A percentile compares a stretch with the other conserved stretches of the same genome.
These are phyloP conservation scores for Xylaria sp. DNA, from an alignment of 2,329 filamentous ascomycete species.

Conservation along the genomic window DNA sequence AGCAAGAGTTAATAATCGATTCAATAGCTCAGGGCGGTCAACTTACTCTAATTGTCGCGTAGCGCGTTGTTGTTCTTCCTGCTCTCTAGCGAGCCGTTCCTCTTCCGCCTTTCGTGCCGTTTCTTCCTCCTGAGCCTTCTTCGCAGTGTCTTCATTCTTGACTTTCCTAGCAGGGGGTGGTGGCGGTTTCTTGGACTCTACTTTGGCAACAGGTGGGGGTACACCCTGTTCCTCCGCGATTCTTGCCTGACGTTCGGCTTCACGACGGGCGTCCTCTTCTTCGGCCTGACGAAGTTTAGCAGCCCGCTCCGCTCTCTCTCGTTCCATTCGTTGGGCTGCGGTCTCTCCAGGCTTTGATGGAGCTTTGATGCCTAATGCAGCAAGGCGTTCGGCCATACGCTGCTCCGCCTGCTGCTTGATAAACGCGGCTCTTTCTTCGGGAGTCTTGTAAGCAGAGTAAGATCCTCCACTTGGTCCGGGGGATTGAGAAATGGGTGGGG, in stretches of 20 bases:
- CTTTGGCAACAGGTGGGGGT: constrained; percentile 66
- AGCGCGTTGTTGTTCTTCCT: constrained; percentile 78
- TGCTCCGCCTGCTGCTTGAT: constrained; percentile 98
- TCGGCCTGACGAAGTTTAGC: constrained; percentile 90
- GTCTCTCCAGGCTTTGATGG: constrained; percentile 83
- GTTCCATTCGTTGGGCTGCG: constrained; percentile 83
- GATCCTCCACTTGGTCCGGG: constrained; percentile 67
- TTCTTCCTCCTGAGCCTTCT: constrained; percentile 60
- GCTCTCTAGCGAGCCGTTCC: constrained; percentile 73
- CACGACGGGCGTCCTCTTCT: constrained; percentile 89
- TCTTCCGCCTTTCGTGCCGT: constrained; percentile 71
- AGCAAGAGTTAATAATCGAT: constrained; percentile 35
- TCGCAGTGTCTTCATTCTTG: constrained; percentile 61
- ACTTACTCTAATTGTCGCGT: constrained; percentile 86
- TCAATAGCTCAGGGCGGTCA: not conserved
- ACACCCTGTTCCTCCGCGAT: constrained; percentile 79
- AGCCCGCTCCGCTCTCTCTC: constrained; percentile 86
- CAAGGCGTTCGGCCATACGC: constrained; percentile 94
- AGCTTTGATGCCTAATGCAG: constrained; percentile 89
- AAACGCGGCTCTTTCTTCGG: constrained; percentile 92
- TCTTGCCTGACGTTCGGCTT: constrained; percentile 85
- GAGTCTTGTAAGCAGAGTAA: constrained; percentile 86
- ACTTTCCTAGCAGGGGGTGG: constrained; percentile 82
- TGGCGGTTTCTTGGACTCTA: constrained; percentile 71
- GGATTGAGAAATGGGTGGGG: constrained; percentile 56